Evolutionary conservation across 2,329 filamentous ascomycete genomes (phyloP), one percentile per base, ranked within the genome.

Genomic region (Penicillium griseofulvum): DNA sequence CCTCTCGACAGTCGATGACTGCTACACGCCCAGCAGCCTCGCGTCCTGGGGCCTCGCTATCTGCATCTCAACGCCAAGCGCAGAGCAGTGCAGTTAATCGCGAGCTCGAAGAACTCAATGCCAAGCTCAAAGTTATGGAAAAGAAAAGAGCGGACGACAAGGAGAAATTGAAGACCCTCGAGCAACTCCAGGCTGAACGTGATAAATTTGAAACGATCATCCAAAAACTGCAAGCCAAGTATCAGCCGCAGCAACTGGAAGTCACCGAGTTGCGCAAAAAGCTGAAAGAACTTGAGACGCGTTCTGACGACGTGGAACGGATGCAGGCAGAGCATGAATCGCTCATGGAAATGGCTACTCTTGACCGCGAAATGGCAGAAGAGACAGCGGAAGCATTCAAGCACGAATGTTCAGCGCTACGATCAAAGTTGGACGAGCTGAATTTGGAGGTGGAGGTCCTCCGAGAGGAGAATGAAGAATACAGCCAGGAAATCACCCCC

Each of bases 341-440:
- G 4, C 84, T 89, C 7, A 77, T 97, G 67, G 94, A 99, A 74
- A 84, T 94, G 74, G 91, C 91, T 7, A 88, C 90, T 0, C 78
- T 99, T 26, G 94, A 99, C 70, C 86, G 90, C 42, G 93, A 99
- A 73, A 96, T 97, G 89, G 94, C 94, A 0, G 92, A 99, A 72
- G 93, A 97, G 74, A 91, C 87, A 41, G 88, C 90, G 0, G 94
- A 97, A 63, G 85, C 88, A 17, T 80, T 88, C 48, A 94, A 91
- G 70, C 82, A 84, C 1, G 92, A 99, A 68, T 78, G 95, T 24
- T 89, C 96, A 36, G 82, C 85, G 2, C 72, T 96, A 50, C 90
- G 90, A 66, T 77, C 83, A 55, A 91, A 87, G 67, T 76, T 86
- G 1, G 92, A 97, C 71, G 92, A 97, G 71, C 78, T 96, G 8